Evolutionary conservation across 306 rosid species (phyloP).

Genomic region (Castanea mollissima): DNA sequence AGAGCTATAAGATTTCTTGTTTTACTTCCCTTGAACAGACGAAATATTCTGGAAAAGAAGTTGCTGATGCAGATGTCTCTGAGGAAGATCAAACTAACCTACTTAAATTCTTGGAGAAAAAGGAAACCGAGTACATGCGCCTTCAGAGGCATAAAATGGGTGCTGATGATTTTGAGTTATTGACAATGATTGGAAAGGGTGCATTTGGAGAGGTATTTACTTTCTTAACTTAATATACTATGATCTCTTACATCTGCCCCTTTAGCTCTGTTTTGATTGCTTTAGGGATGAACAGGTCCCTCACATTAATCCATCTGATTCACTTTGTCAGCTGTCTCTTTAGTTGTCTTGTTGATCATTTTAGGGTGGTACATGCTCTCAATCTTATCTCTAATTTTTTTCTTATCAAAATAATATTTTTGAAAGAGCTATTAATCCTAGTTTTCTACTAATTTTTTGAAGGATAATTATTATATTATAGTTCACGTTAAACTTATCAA

Average conservation of each 20-base stretch:
- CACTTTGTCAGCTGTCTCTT: slow-evolving; percentile 16
- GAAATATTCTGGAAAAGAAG: slow-evolving; percentile 83
- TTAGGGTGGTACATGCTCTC: not conserved
- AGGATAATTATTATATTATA: not conserved
- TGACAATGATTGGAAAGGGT: slow-evolving; percentile 98
- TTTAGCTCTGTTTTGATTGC: slow-evolving; percentile 6
- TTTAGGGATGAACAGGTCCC: slow-evolving; percentile 27
- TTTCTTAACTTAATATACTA: not conserved
- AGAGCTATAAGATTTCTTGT: not conserved
- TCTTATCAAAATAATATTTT: not conserved
- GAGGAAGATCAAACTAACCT: slow-evolving; percentile 97
- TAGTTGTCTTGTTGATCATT: slow-evolving; percentile 13
- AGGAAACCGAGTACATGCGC: slow-evolving; percentile 99
- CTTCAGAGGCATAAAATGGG: slow-evolving; percentile 99
- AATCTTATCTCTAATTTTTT: not conserved
- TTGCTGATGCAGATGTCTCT: slow-evolving; percentile 97
- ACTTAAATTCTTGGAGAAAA: slow-evolving; percentile 87
- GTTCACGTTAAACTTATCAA: not conserved
- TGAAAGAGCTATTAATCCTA: not conserved
- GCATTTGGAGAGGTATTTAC: slow-evolving; percentile 96
- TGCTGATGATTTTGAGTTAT: slow-evolving; percentile 83
- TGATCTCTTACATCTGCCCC: slow-evolving; percentile 11
- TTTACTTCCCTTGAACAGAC: slow-evolving; percentile 44
- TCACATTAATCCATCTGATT: not conserved
- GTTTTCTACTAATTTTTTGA: not conserved